Evolutionary conservation across 441 rosid species (phyloP).

Genomic region (Gossypium gossypioides): DNA sequence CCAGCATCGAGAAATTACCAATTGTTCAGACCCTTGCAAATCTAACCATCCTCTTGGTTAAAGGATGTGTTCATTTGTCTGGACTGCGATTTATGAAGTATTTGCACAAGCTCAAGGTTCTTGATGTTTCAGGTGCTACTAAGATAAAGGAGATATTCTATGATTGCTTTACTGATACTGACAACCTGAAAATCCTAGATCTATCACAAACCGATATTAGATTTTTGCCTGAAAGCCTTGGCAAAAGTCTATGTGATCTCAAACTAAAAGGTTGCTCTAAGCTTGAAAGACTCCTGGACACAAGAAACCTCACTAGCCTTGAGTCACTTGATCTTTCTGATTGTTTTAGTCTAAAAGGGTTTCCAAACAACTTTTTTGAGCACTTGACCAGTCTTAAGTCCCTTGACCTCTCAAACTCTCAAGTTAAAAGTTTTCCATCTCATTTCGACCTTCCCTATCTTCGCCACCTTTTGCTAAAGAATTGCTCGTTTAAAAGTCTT

Average conservation of each 20-base stretch:
- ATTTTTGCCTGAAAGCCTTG: conserved; percentile 11
- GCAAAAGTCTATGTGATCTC: conserved; percentile 20
- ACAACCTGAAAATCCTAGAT: conserved; percentile 20
- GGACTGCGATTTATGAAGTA: conserved; percentile 21
- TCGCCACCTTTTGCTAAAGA: conserved; percentile 11
- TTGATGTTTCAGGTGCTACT: conserved; percentile 22
- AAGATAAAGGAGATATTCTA: conserved; percentile 12
- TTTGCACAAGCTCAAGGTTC: conserved; percentile 19
- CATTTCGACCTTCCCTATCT: conserved; percentile 22
- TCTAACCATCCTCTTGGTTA: conserved; percentile 17
- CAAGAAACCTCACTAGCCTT: conserved; percentile 7
- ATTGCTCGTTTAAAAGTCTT: conserved; percentile 12
- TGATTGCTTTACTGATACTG: conserved; percentile 7
- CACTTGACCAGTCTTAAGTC: conserved; percentile 20
- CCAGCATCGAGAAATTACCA: conserved; percentile 21
- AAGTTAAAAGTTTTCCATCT: conserved; percentile 19
- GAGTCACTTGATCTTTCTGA: conserved; percentile 29
- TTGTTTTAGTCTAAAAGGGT: conserved; percentile 4
- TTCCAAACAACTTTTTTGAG: conserved; percentile 20
- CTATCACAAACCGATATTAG: conserved; percentile 14
- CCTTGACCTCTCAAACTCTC: conserved; percentile 28
- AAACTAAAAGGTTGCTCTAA: conserved; percentile 16
- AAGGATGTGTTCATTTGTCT: conserved; percentile 18
- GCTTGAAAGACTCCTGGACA: conserved; percentile 16
- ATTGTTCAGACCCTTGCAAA: conserved; percentile 1